Conservation (phyloP, 2,329 filamentous ascomycete genomes). For the Venturia carpophila region DNA sequence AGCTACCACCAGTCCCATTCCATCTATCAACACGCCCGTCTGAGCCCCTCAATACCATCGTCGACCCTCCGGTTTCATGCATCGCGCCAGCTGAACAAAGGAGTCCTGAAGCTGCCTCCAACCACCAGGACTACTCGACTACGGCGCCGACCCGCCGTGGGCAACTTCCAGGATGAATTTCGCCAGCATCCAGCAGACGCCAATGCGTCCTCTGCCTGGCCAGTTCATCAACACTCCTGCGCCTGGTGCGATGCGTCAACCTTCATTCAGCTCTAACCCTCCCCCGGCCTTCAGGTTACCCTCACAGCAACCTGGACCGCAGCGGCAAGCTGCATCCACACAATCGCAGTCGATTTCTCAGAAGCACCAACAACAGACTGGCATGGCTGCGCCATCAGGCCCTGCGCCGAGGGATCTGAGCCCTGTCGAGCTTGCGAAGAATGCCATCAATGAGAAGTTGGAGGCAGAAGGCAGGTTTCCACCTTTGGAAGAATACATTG, state of each 20-base stretch:
- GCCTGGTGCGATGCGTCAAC: slow-evolving; percentile 28
- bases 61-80: slow-evolving; percentile 1
- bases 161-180: neutral
- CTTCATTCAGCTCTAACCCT: slow-evolving; percentile 1
- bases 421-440: slow-evolving; percentile 71
- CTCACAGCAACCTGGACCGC: slow-evolving; percentile 12
- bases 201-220: slow-evolving; percentile 65
- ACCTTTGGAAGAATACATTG: slow-evolving; percentile 80
- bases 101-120: slow-evolving; percentile 1
- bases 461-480: slow-evolving; percentile 72
- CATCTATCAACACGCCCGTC: neutral
- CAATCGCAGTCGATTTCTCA: neutral
- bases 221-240: slow-evolving; percentile 70
- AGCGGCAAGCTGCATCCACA: slow-evolving; percentile 1
- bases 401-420: neutral
- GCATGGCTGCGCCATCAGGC: neutral
- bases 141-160: neutral
- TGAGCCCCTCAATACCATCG: neutral
- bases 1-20: neutral
- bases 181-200: slow-evolving; percentile 40
- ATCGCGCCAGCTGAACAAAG: neutral
- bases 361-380: neutral
- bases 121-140: neutral
- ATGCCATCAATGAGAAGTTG: slow-evolving; percentile 73
- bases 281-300: slow-evolving; percentile 42